phyloP scores from a whole-genome alignment of 305 asterid genomes.

The Fraxinus paxiana region DNA sequence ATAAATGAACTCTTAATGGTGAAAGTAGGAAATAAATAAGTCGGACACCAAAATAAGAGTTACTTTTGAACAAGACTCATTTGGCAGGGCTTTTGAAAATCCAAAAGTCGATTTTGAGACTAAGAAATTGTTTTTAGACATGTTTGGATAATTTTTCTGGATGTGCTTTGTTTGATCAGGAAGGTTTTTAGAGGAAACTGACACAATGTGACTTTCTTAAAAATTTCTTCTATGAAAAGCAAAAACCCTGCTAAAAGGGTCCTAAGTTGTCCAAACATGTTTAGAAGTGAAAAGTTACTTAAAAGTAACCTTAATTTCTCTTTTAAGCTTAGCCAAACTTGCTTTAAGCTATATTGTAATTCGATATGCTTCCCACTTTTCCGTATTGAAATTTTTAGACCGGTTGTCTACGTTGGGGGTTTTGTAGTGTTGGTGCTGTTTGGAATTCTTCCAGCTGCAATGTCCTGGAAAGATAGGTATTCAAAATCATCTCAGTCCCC shows the following conservation, averaged over 20 bases:
- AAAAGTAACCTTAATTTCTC: not conserved
- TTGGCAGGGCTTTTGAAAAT: not conserved
- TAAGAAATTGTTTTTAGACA: not conserved
- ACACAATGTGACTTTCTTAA: not conserved
- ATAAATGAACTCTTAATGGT: not conserved
- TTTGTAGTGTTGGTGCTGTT: slow-evolving; percentile 68
- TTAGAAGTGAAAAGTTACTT: not conserved
- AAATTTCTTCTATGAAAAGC: not conserved
- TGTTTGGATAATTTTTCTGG: not conserved
- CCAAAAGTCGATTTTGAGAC: not conserved
- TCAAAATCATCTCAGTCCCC: slow-evolving; percentile 32
- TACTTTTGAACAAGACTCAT: not conserved
- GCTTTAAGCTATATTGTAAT: not conserved
- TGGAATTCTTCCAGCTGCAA: slow-evolving; percentile 82
- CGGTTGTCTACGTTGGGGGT: not conserved
- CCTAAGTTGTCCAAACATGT: not conserved
- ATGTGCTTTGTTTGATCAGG: not conserved
- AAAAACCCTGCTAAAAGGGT: not conserved
- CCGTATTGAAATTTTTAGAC: not conserved
- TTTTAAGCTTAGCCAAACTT: not conserved
- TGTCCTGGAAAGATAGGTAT: slow-evolving; percentile 86
- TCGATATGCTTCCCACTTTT: not conserved
- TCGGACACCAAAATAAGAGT: not conserved
- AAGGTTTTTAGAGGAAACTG: not conserved
- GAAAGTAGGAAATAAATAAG: not conserved